Evolutionary conservation across 352 stramenopile species (phyloP).

Genomic region (Globisporangium lucens): DNA sequence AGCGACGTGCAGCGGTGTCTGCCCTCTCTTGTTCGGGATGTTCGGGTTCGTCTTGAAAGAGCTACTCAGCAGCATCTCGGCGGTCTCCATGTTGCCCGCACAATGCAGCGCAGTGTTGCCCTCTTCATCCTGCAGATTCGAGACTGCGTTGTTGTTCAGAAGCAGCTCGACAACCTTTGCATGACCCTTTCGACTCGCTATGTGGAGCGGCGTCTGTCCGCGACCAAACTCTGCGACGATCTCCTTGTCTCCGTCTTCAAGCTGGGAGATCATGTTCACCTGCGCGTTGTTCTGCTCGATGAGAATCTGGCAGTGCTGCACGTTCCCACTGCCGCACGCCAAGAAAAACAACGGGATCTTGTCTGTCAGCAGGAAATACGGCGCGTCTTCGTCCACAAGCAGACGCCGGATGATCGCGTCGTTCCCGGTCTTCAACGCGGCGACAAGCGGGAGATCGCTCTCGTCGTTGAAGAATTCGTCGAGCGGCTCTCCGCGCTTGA

Average conservation of each 20-base stretch:
- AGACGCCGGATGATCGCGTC: constrained; percentile 71
- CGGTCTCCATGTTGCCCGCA: constrained; percentile 62
- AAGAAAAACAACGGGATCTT: constrained; percentile 78
- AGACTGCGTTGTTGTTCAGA: constrained; percentile 58
- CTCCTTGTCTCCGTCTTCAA: constrained; percentile 78
- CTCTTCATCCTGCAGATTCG: constrained; percentile 76
- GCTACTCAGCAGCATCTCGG: constrained; percentile 54
- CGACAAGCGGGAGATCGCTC: constrained; percentile 63
- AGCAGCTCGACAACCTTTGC: constrained; percentile 57
- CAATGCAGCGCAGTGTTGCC: constrained; percentile 80
- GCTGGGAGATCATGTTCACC: constrained; percentile 75
- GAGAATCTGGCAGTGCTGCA: constrained; percentile 73
- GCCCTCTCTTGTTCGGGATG: constrained; percentile 71
- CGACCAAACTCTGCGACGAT: constrained; percentile 68
- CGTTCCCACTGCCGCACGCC: constrained; percentile 61
- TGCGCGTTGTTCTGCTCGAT: constrained; percentile 50
- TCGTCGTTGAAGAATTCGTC: constrained; percentile 44
- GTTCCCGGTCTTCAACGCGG: constrained; percentile 67
- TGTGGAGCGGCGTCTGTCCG: constrained; percentile 70
- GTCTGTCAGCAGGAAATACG: constrained; percentile 74
- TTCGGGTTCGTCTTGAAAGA: constrained; percentile 74
- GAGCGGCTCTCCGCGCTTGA: constrained; percentile 50
- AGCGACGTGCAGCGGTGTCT: constrained; percentile 73
- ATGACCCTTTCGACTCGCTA: constrained; percentile 73
- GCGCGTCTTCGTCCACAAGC: constrained; percentile 62